Evolutionary conservation across 768 basidiomycete species (phyloP).

Genomic region (Amanita molliuscula): DNA sequence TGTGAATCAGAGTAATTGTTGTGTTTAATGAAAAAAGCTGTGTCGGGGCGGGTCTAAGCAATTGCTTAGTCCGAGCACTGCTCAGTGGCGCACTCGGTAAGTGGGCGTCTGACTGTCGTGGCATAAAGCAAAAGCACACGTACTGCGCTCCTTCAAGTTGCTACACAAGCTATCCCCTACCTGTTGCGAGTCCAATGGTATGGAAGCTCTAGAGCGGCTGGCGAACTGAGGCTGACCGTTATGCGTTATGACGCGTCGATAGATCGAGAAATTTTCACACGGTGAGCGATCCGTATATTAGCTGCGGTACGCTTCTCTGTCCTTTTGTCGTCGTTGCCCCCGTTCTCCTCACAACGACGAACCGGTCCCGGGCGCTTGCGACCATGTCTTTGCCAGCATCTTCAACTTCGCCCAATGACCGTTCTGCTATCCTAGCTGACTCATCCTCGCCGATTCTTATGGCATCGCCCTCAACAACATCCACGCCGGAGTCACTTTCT

Average conservation of each 20-base stretch:
- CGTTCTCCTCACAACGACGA: conserved; percentile 3
- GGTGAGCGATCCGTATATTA: not conserved
- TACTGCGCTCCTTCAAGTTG: no score
- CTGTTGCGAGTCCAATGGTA: not conserved
- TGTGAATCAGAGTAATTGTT: not conserved
- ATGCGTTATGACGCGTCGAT: conserved; percentile 19
- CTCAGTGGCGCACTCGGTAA: no score
- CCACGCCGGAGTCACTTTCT: not conserved
- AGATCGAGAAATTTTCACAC: conserved; percentile 6
- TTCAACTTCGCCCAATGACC: not conserved
- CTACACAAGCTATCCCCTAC: no score
- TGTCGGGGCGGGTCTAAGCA: not conserved
- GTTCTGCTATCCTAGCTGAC: conserved; percentile 10
- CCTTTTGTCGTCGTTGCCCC: conserved; percentile 4
- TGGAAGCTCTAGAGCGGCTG: not conserved
- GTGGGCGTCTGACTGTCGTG: no score
- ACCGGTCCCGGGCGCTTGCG: not conserved
- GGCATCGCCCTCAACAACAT: conserved; percentile 6
- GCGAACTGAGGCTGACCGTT: conserved; percentile 9
- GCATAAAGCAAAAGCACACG: conserved; percentile 11
- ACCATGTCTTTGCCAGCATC: not conserved
- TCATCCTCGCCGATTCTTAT: conserved; percentile 5
- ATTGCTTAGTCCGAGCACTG: conserved; percentile 22
- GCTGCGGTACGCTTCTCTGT: not conserved
- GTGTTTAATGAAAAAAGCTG: not conserved